Conservation (phyloP, 2,329 filamentous ascomycete genomes). For the Aspergillus fischeri region DNA sequence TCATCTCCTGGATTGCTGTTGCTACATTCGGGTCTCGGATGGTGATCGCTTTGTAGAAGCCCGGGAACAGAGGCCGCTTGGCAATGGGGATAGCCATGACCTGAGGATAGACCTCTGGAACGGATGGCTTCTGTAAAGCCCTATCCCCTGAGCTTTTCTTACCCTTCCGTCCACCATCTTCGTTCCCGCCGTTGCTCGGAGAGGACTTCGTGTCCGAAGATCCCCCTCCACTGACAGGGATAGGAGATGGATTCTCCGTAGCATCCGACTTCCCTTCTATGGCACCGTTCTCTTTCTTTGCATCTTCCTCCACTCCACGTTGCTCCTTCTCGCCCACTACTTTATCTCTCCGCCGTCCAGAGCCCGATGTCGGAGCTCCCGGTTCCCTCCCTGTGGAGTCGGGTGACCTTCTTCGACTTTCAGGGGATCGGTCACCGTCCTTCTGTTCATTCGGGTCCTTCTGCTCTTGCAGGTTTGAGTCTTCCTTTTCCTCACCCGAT, state of each 20-base stretch:
- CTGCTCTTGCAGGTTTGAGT: constrained; percentile 24
- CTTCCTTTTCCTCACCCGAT: constrained; percentile 37
- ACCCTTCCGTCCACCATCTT: constrained; percentile 66
- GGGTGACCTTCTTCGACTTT: constrained; percentile 39
- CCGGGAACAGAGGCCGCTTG: constrained; percentile 88
- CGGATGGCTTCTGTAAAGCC: constrained; percentile 77
- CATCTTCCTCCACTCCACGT: constrained; percentile 33
- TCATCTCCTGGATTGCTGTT: constrained; percentile 89
- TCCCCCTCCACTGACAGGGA: constrained; percentile 33
- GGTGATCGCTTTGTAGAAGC: constrained; percentile 98
- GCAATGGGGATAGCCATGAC: constrained; percentile 96
- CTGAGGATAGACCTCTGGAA: constrained; percentile 94
- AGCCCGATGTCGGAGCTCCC: constrained; percentile 31
- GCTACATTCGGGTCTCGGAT: constrained; percentile 91
- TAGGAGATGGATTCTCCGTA: constrained; percentile 45
- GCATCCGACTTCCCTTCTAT: constrained; percentile 46
- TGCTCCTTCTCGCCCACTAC: constrained; percentile 37
- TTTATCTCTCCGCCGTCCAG: constrained; percentile 39
- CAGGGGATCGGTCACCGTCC: constrained; percentile 43
- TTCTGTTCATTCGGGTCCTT: constrained; percentile 30
- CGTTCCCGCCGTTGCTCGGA: constrained; percentile 50
- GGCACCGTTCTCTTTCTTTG: constrained; percentile 36
- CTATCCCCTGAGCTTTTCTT: constrained; percentile 65
- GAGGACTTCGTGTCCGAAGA: constrained; percentile 47
- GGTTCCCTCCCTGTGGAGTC: constrained; percentile 33